Conservation (phyloP, 805 yeast species). For the Spencermartinsiella europaea region DNA sequence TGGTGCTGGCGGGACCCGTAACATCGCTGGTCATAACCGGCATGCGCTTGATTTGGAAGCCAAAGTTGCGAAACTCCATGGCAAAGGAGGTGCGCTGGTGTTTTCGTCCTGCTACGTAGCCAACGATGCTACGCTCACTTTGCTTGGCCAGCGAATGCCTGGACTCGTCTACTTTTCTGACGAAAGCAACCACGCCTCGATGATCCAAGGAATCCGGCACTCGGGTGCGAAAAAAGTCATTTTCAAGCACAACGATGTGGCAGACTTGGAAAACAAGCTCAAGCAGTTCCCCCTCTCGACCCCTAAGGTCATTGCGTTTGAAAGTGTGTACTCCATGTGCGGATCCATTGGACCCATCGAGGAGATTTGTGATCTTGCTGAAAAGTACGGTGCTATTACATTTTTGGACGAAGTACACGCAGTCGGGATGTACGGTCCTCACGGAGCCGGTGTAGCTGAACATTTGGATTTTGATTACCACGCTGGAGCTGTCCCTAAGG, state of each 20-base stretch:
- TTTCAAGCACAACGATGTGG: slow-evolving; percentile 85
- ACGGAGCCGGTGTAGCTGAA: slow-evolving; percentile 99
- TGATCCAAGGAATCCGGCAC: slow-evolving; percentile 93
- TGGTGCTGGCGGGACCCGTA: slow-evolving; percentile 99
- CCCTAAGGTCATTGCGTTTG: slow-evolving; percentile 96
- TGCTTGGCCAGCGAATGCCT: slow-evolving; percentile 86
- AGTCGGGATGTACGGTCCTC: slow-evolving; percentile 98
- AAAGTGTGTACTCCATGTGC: slow-evolving; percentile 96
- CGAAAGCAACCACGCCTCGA: slow-evolving; percentile 92
- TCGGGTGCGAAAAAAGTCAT: slow-evolving; percentile 84
- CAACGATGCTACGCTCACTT: slow-evolving; percentile 87
- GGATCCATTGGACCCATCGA: slow-evolving; percentile 95
- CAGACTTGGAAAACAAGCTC: slow-evolving; percentile 73
- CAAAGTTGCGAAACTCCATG: slow-evolving; percentile 83
- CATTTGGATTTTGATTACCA: slow-evolving; percentile 87
- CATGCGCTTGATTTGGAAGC: slow-evolving; percentile 86
- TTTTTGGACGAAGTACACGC: slow-evolving; percentile 98
- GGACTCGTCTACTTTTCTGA: slow-evolving; percentile 90
- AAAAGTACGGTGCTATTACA: slow-evolving; percentile 94
- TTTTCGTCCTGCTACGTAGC: slow-evolving; percentile 96
- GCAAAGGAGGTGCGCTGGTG: slow-evolving; percentile 91
- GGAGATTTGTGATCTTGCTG: slow-evolving; percentile 90
- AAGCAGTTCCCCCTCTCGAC: slow-evolving; percentile 75
- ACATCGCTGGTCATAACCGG: slow-evolving; percentile 94
- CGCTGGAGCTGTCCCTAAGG: slow-evolving; percentile 54